Conservation (phyloP, 2,329 filamentous ascomycete species). For the Fusarium sambucinum region DNA sequence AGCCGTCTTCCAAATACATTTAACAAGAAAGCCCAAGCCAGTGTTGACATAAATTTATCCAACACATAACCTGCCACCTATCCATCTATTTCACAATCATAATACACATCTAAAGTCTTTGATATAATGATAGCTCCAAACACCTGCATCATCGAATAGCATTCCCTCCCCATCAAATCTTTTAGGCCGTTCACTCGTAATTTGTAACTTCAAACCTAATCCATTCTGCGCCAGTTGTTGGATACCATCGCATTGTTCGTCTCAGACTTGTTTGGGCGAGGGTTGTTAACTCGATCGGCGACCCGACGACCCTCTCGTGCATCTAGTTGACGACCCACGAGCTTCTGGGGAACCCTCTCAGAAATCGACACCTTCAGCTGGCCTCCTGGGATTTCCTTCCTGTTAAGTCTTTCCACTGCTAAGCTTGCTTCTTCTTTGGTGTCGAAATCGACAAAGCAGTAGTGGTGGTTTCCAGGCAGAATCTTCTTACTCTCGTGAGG, state of each 20-base stretch:
- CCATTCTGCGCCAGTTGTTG: conserved; percentile 22
- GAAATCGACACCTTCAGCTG: conserved; percentile 24
- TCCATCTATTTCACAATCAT: no score
- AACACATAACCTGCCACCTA: background rate
- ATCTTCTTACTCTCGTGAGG: conserved; percentile 66
- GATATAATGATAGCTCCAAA: background rate
- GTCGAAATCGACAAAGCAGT: conserved; percentile 74
- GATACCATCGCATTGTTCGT: conserved; percentile 16
- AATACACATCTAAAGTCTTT: background rate
- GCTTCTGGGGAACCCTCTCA: conserved; percentile 7
- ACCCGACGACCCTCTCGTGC: background rate
- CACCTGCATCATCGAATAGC: background rate
- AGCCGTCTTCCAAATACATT: background rate
- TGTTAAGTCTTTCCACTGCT: conserved; percentile 56
- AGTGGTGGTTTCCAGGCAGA: conserved; percentile 69
- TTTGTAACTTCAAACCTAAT: background rate
- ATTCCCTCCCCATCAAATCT: background rate
- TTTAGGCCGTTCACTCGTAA: background rate
- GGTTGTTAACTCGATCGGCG: conserved; percentile 4
- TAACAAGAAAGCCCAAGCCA: no score
- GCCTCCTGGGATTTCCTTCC: conserved; percentile 9
- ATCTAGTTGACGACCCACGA: conserved; percentile 12
- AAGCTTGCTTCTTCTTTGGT: conserved; percentile 65
- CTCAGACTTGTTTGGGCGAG: conserved; percentile 5
- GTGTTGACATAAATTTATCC: background rate